phyloP scores from a whole-genome alignment of 2,329 filamentous ascomycete species.

The Anthostomella pinea region DNA sequence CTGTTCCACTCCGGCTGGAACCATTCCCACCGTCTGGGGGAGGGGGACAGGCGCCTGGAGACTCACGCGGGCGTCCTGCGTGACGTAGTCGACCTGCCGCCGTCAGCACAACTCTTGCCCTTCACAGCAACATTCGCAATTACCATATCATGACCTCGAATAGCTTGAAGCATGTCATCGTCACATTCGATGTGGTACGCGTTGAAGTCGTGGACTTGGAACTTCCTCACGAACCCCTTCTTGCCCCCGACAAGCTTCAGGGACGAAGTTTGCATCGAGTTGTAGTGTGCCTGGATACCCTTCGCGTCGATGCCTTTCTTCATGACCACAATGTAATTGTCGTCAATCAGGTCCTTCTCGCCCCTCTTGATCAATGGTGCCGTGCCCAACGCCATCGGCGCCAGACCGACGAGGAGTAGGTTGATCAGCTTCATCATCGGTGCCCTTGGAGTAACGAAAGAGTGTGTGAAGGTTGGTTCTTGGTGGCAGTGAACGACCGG shows the following conservation, averaged over 20 bases:
- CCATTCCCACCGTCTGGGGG: not conserved
- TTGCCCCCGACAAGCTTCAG: conserved; percentile 5
- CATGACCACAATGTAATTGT: conserved; percentile 29
- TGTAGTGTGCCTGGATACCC: conserved; percentile 16
- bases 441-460: too few species aligned
- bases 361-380: conserved; percentile 21
- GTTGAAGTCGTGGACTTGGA: conserved; percentile 20
- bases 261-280: conserved; percentile 12
- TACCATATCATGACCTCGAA: conserved; percentile 19
- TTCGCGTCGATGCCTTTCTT: conserved; percentile 11
- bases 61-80: conserved; percentile 18
- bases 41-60: conserved; percentile 7
- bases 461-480: too few species aligned
- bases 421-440: conserved; percentile 15
- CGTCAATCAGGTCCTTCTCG: conserved; percentile 12
- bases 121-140: conserved; percentile 1
- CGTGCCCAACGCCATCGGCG: conserved; percentile 12
- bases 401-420: conserved; percentile 10
- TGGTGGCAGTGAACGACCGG: too few species aligned
- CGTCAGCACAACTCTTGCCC: conserved; percentile 6
- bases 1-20: not conserved
- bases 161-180: conserved; percentile 17
- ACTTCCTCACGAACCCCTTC: conserved; percentile 21
- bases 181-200: conserved; percentile 28
- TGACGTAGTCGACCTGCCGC: conserved; percentile 25